Evolutionary conservation across 768 basidiomycete species (phyloP), one percentile per base, ranked within the genome.

Genomic region (Kwoniella heveanensis): DNA sequence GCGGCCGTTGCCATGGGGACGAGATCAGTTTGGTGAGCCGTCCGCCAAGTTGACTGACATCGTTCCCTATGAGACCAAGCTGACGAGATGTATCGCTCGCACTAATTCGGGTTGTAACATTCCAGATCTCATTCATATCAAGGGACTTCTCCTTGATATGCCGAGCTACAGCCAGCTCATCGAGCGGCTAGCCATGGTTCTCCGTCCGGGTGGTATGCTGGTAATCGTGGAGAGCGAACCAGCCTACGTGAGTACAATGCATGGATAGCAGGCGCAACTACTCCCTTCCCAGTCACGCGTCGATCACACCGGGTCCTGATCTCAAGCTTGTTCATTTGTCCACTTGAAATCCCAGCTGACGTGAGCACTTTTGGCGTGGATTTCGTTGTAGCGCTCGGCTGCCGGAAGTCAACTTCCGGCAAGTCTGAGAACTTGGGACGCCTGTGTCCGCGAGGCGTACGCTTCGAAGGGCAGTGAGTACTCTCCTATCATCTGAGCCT

Each of bases 61-160:
- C n/a, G n/a, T n/a, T n/a, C n/a, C n/a, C n/a, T n/a, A n/a, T n/a
- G 13, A 13, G 32, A 13, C 13, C 48, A 24, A 9, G 17, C 21
- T 19, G 22, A 50, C 12, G 19, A 24, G 48, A 49, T 49, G n/a
- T n/a, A n/a, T n/a, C n/a, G n/a, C n/a, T n/a, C n/a, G n/a, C n/a
- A n/a, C n/a, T n/a, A n/a, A n/a, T n/a, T n/a, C n/a, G n/a, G n/a
- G n/a, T n/a, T n/a, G n/a, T n/a, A n/a, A n/a, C n/a, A n/a, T n/a
- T n/a, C n/a, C 52, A 79, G 78, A 79, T 47, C 53, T 77, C 63
- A 76, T 79, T n/a, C 78, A 79, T 49, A 71, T 79, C 54, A 64
- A 71, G 54, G 58, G 59, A 22, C 30, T 78, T 2, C 27, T 66
- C 8, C 66, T 71, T 22, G 56, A 65, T 2, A 67, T 75, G 24